phyloP scores from a whole-genome alignment of 352 stramenopile genomes.

The Phytopythium cucurbitacearum region DNA sequence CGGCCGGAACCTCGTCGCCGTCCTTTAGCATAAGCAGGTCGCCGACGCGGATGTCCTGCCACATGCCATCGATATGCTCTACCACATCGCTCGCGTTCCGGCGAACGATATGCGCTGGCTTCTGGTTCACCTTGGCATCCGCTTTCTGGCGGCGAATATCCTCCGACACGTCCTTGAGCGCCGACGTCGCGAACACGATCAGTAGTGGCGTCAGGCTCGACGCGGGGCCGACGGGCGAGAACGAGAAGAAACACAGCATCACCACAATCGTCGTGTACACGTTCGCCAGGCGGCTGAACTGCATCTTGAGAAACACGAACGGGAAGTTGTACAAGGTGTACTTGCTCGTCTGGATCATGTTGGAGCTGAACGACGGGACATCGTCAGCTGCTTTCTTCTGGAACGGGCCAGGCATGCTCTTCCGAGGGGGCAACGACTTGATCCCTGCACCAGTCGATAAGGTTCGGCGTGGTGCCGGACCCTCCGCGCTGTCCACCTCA shows the following conservation, averaged over 20 bases:
- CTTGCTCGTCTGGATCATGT: slow-evolving; percentile 86
- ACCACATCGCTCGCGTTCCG: slow-evolving; percentile 47
- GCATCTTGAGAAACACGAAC: slow-evolving; percentile 88
- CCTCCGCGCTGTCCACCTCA: slow-evolving; percentile 37
- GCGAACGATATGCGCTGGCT: slow-evolving; percentile 68
- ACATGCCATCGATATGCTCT: slow-evolving; percentile 65
- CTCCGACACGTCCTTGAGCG: slow-evolving; percentile 83
- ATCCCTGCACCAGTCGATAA: slow-evolving; percentile 35
- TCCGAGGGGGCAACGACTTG: slow-evolving; percentile 12
- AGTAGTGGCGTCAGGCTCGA: slow-evolving; percentile 80
- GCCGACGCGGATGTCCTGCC: slow-evolving; percentile 83
- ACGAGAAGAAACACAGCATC: slow-evolving; percentile 86
- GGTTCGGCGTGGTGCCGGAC: slow-evolving; percentile 29
- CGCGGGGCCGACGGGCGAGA: slow-evolving; percentile 79
- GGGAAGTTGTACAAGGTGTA: slow-evolving; percentile 90
- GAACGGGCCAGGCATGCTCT: slow-evolving; percentile 11
- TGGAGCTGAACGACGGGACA: slow-evolving; percentile 51
- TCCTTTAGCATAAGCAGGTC: slow-evolving; percentile 81
- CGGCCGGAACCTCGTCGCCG: slow-evolving; percentile 75
- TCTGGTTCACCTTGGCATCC: slow-evolving; percentile 76
- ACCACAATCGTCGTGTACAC: slow-evolving; percentile 89
- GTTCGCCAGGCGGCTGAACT: slow-evolving; percentile 88
- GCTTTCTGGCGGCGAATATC: slow-evolving; percentile 77
- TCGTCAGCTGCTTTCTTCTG: slow-evolving; percentile 9
- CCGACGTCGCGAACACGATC: slow-evolving; percentile 88